These are phyloP conservation scores for Mycosphaerella sp. DNA, from an alignment of 2,329 filamentous ascomycete genomes.

Conservation along the genomic window DNA sequence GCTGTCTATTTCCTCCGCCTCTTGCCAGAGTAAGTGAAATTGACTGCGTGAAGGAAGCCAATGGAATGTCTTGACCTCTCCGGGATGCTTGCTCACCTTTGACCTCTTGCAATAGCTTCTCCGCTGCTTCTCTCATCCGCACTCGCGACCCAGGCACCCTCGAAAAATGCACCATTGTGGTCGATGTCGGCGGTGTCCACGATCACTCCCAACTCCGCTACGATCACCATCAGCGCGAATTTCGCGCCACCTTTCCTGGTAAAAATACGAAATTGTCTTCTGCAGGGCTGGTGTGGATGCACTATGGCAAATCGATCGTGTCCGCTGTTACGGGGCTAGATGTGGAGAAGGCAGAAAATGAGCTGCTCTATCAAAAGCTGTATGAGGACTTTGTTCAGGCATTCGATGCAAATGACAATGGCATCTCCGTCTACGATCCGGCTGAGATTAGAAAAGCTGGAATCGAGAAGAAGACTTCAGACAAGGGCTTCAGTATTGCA, in stretches of 20 bases:
- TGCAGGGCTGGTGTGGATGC: constrained; percentile 89
- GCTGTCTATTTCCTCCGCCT: constrained; percentile 92
- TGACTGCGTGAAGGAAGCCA: too few relatives aligned
- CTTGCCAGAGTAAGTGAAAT: constrained; percentile 67
- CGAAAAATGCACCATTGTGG: constrained; percentile 81
- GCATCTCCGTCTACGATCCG: constrained; percentile 75
- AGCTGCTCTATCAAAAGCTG: constrained; percentile 75
- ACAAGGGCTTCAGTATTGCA: constrained; percentile 76
- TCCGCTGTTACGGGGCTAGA: constrained; percentile 56
- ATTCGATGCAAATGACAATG: constrained; percentile 96
- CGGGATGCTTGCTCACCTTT: too few relatives aligned
- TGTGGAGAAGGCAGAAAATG: constrained; percentile 60
- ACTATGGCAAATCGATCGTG: constrained; percentile 84
- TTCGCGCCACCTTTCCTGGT: constrained; percentile 75
- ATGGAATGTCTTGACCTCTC: too few relatives aligned
- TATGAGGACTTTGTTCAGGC: constrained; percentile 94
- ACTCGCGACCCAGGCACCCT: constrained; percentile 78
- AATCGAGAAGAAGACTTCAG: constrained; percentile 73
- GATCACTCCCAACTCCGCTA: constrained; percentile 69
- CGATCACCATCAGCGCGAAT: constrained; percentile 96
- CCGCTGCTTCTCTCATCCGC: constrained; percentile 62
- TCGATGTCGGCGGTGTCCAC: constrained; percentile 96
- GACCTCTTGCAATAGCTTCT: too few relatives aligned
- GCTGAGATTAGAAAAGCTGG: constrained; percentile 61
- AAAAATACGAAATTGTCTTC: constrained; percentile 85